Evolutionary conservation across 768 basidiomycete genomes (phyloP).

Genomic region (Dioszegia hungarica): DNA sequence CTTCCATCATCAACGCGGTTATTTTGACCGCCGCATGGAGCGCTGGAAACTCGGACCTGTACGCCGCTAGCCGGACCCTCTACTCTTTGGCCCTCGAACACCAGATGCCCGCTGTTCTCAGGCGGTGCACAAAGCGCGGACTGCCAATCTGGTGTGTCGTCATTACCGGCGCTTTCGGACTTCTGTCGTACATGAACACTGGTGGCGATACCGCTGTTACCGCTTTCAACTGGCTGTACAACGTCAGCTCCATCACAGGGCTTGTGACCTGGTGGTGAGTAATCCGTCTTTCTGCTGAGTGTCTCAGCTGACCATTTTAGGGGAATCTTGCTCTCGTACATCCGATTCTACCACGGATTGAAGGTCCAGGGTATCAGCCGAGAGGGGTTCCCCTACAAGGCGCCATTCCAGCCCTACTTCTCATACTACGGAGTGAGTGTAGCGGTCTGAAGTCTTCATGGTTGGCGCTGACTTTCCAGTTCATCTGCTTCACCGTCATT

Average conservation of each 20-base stretch:
- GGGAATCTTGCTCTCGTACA: constrained; percentile 37
- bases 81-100: constrained; percentile 55
- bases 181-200: constrained; percentile 40
- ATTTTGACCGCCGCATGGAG: constrained; percentile 49
- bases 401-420: constrained; percentile 48
- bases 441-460: neutral
- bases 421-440: constrained; percentile 30
- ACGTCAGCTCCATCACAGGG: constrained; percentile 47
- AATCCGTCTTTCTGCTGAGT: neutral
- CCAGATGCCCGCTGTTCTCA: constrained; percentile 52
- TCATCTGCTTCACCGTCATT: constrained; percentile 45
- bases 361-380: constrained; percentile 47
- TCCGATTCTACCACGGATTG: constrained; percentile 46
- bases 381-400: constrained; percentile 46
- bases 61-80: constrained; percentile 53
- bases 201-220: constrained; percentile 32
- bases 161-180: constrained; percentile 33
- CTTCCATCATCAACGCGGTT: constrained; percentile 48
- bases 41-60: constrained; percentile 50
- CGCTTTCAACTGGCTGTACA: constrained; percentile 47
- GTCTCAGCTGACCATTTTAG: constrained; percentile 6
- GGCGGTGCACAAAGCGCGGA: constrained; percentile 43
- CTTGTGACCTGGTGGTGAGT: constrained; percentile 47
- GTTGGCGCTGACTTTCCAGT: constrained; percentile 5
- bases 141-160: constrained; percentile 41